Percentiles rank a stretch among this genome's conserved stretches.
phyloP scores from a whole-genome alignment of 208 protist species.

The Trichomonas tenax region DNA sequence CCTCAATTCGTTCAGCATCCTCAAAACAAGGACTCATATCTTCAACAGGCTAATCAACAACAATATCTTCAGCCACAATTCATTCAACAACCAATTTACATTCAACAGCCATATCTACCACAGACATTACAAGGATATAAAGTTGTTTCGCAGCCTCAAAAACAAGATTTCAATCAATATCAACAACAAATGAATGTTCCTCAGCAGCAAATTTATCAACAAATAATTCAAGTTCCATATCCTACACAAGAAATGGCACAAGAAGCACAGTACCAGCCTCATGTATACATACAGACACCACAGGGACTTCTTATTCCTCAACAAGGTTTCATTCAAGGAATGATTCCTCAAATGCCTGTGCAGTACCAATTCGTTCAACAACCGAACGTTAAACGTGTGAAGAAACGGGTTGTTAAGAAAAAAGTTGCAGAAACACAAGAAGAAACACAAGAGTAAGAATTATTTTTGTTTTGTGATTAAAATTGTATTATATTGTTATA shows the following conservation, averaged over 20 bases:
- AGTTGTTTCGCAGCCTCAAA: neutral
- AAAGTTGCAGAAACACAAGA: neutral
- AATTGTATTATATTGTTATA: too few relatives aligned
- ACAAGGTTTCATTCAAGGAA: neutral
- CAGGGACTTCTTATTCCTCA: neutral
- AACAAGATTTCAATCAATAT: neutral
- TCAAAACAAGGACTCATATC: too few relatives aligned
- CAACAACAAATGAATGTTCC: too few relatives aligned
- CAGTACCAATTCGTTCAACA: neutral
- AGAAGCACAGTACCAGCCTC: neutral
- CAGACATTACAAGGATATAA: neutral
- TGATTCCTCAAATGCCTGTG: neutral
- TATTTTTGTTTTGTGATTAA: too few relatives aligned
- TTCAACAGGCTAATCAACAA: too few relatives aligned
- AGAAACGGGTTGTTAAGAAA: neutral
- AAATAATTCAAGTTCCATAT: neutral
- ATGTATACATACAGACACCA: neutral
- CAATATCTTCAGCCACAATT: too few relatives aligned
- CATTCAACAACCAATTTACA: too few relatives aligned
- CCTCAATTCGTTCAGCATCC: too few relatives aligned
- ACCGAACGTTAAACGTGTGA: neutral
- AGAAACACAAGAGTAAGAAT: neutral
- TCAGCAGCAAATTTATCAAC: too few relatives aligned
- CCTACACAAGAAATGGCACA: neutral
- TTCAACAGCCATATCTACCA: neutral